Base-by-base conservation (phyloP, 768 basidiomycete species). In the Butyriboletus loyo region DNA sequence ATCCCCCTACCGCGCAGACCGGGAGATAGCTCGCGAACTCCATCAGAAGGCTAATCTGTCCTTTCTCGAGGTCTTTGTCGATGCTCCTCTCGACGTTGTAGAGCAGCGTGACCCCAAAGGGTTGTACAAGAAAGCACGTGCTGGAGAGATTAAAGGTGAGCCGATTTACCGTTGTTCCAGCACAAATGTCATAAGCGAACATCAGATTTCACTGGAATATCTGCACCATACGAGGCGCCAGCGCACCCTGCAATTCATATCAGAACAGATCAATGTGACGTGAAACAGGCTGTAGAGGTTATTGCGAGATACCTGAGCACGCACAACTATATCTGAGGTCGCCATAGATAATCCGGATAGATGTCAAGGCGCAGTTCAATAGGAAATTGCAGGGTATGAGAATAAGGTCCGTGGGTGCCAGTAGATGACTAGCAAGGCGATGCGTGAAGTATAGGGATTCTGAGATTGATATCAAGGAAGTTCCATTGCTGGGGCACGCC, bases 131-230 rank as follows among this genome's bases (percentile, higher is more conserved):
- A 97, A 92, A 70, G 97, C 97, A 7, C 77, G 97, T 55, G 85
- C 89, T 0, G 97, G 97, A 13, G 89, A 94, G 73, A 98, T 99
- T 64, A 92, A 92, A 82, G 92, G 96, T 92, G 52, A 47, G 74
- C 35, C 21, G 37, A 31, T 49, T 27, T 34, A 24, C 40, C 19
- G n/a, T 39, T 21, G 37, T 15, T 35, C 49, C 28, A 44, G 21
- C 32, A 47, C 28, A 13, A 25, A 15, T 22, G 8, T 51, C 54
- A 63, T 61, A 51, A 9, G 32, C 41, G 14, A 28, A 49, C 30
- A n/a, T 39, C 64, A 98, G 97, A 98, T 50, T 99, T 99, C 73
- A 98, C 97, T 42, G 97, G 97, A 7, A 88, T 98, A 67, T 95
- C 93, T 21, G 92, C 97, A 6, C 97, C 97, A 17, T 98, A 98